Base-by-base conservation (phyloP, 164 flowering plant genomes). In the Vitis rotundifolia region DNA sequence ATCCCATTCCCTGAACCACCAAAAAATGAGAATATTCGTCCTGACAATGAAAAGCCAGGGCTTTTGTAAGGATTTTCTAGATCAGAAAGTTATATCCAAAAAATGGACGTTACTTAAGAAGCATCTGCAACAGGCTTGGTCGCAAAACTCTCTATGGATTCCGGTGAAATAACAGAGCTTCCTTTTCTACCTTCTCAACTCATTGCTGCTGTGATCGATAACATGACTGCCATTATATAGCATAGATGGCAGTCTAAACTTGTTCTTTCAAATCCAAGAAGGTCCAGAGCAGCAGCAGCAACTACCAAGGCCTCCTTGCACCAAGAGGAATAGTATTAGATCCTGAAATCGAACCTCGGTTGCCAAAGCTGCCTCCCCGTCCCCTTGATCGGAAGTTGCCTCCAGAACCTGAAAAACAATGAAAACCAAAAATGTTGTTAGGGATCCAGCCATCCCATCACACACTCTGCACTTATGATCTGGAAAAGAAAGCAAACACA, bases 371-470 rank as follows among this genome's bases (percentile, higher is more conserved):
- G 48, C 83, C 83, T 48, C 82, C 79, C 11, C 84, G 79, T 18
- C 92, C 95, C 71, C 91, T 82, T 6, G 88, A 76, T 2, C 93
- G 87, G 76, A 94, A 88, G 75, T 84, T 88, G 37, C 92, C 84
- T 0, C 84, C 84, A 19, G 91, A 78, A 8, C 86, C 92, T 88
- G 79, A 59, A 59, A 68, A 64, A 68, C 11, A 31, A 59, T 2
- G 57, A 49, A 26, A 12, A 28, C 10, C 44, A 37, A 26, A 56
- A n/a, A 55, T 18, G 11, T 37, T 18, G 11, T 37, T 3, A 37
- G 44, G 44, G 44, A 37, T 37, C 44, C 44, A 3, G 44, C 44
- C 44, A 37, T 37, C 26, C 26, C 11, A 56, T 50, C 64, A 66
- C 44, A 37, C 44, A 3, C 44, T 37, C 44, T 37, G 44, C 44